A percentile compares a stretch with the other conserved stretches of the same genome.
Conservation (phyloP, 495 filamentous ascomycete genomes). For the Penicillium lividum region DNA sequence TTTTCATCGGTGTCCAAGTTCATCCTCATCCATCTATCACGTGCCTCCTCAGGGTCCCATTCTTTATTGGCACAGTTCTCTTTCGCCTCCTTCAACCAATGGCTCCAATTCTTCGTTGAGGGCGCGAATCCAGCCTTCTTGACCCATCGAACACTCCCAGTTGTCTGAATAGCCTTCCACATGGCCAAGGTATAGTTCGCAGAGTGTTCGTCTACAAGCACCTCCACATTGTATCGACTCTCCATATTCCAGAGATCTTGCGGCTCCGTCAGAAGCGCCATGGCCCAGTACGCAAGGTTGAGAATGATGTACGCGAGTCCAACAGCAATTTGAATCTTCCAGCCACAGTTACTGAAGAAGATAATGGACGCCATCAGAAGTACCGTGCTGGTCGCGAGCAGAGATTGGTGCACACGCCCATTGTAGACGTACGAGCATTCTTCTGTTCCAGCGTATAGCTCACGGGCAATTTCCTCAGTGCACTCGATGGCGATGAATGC, state of each 20-base stretch:
- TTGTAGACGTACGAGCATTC: slow-evolving; percentile 52
- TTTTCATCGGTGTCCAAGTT: slow-evolving; percentile 12
- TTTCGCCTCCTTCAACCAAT: slow-evolving; percentile 54
- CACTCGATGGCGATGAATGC: slow-evolving; percentile 63
- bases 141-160: slow-evolving; percentile 50
- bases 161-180: slow-evolving; percentile 58
- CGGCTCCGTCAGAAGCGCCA: slow-evolving; percentile 17
- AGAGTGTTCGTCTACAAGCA: slow-evolving; percentile 10
- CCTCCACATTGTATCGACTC: slow-evolving; percentile 27
- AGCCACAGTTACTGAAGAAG: slow-evolving; percentile 61
- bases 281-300: slow-evolving; percentile 60
- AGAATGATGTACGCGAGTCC: slow-evolving; percentile 57
- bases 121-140: slow-evolving; percentile 49
- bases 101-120: slow-evolving; percentile 48
- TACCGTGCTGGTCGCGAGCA: slow-evolving; percentile 59
- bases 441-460: slow-evolving; percentile 64
- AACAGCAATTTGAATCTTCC: slow-evolving; percentile 59
- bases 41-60: slow-evolving; percentile 52
- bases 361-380: slow-evolving; percentile 63
- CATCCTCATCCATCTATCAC: slow-evolving; percentile 38
- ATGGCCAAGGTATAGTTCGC: slow-evolving; percentile 54
- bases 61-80: slow-evolving; percentile 28
- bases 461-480: slow-evolving; percentile 61
- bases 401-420: slow-evolving; percentile 42
- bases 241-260: slow-evolving; percentile 15